These are phyloP conservation scores for Solanum paucissectum DNA, from an alignment of 257 asterid species.

Conservation along the genomic window DNA sequence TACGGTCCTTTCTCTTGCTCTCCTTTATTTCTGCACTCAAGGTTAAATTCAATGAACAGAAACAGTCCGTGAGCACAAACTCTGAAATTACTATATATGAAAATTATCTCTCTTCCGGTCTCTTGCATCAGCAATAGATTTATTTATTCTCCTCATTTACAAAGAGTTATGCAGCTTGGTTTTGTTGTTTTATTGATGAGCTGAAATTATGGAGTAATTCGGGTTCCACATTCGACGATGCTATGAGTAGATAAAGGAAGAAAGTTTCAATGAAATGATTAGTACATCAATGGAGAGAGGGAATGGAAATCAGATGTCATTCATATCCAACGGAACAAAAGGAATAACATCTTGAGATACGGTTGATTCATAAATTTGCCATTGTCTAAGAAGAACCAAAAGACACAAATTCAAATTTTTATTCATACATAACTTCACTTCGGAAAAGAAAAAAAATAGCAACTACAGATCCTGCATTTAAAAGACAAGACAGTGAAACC, in stretches of 20 bases:
- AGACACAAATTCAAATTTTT: not conserved
- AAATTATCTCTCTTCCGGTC: not conserved
- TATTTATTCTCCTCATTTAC: not conserved
- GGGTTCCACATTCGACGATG: not conserved
- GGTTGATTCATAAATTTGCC: not conserved
- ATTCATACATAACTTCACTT: not conserved
- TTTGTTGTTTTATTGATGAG: not conserved
- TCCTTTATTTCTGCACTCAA: not conserved
- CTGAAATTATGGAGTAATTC: not conserved
- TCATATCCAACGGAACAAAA: not conserved
- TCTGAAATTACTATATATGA: not conserved
- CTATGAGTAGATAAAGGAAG: not conserved
- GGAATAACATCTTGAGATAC: not conserved
- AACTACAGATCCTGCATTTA: not conserved
- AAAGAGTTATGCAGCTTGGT: not conserved
- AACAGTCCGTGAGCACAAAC: not conserved
- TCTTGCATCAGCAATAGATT: not conserved
- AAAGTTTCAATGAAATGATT: not conserved
- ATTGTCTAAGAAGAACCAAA: not conserved
- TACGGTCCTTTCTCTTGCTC: not conserved
- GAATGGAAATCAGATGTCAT: not conserved
- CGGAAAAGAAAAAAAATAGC: not conserved
- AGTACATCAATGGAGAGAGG: not conserved
- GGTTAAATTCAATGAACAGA: not conserved
- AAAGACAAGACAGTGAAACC: not conserved